phyloP scores from a whole-genome alignment of 2,329 filamentous ascomycete genomes.

The Diplocarpon mali region DNA sequence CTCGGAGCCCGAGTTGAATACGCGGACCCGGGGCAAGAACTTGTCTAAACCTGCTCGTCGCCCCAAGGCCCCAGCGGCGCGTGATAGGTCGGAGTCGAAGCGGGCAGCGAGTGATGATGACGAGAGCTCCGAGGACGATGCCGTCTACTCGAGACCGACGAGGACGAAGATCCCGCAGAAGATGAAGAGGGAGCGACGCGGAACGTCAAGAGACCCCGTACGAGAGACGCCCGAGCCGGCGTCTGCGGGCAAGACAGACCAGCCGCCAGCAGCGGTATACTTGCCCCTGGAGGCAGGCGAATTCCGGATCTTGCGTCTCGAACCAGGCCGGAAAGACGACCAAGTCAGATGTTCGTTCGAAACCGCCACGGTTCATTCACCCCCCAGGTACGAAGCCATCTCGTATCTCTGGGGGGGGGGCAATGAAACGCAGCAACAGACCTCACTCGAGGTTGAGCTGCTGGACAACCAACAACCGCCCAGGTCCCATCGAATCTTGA shows the following conservation, averaged over 20 bases:
- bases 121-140: background rate
- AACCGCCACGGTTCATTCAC: background rate
- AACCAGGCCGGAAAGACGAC: slow-evolving; percentile 5
- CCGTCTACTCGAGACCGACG: slow-evolving; percentile 1
- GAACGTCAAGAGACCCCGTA: slow-evolving; percentile 2
- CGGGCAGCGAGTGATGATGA: slow-evolving; percentile 1
- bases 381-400: slow-evolving; percentile 6
- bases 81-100: slow-evolving; percentile 3
- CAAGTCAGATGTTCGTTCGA: slow-evolving; percentile 3
- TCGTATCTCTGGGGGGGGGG: slow-evolving; percentile 9
- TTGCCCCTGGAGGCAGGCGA: background rate
- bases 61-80: background rate
- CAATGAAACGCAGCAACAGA: background rate
- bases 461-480: slow-evolving; percentile 1
- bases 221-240: background rate
- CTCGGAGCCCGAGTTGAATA: slow-evolving; percentile 10
- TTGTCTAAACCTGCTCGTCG: slow-evolving; percentile 1
- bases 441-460: slow-evolving; percentile 4
- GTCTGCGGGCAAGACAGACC: background rate
- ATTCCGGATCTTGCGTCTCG: slow-evolving; percentile 8
- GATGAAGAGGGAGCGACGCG: slow-evolving; percentile 5
- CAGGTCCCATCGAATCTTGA: slow-evolving; percentile 2
- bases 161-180: slow-evolving; percentile 1
- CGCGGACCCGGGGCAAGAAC: slow-evolving; percentile 8
- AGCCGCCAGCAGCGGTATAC: slow-evolving; percentile 4